Base-by-base conservation (phyloP, 1,284 basidiomycete species). In the Ganoderma sinense region DNA sequence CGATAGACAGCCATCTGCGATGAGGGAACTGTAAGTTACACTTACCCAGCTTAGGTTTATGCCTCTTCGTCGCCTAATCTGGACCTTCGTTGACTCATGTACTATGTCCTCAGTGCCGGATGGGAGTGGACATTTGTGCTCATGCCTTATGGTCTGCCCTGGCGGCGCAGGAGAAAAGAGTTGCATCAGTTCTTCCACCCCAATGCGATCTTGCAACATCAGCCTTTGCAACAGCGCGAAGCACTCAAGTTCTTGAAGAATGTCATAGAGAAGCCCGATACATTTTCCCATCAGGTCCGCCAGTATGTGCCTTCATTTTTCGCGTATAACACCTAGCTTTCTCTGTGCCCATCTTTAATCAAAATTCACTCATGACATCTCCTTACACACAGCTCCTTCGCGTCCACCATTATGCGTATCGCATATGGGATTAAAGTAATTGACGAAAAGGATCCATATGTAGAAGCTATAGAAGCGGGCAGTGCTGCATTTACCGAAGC, bases 21-120 rank as follows among this genome's bases (percentile, higher is more conserved):
- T 72, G 36, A 67, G 65, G 3, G 59, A 71, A 26, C 36, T 73
- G 72, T 73, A 36, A 20, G 72, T 68, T 2, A 60, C 41, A 16
- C 31, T 33, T 13, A 39, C 20, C 43, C 26, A 14, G 20, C 43
- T 29, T 16, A 45, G n/a, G n/a, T n/a, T n/a, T n/a, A n/a, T n/a
- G 0, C 11, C 39, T 43, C 61, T 33, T 13, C n/a, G 29, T 2
- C 4, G 4, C n/a, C n/a, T n/a, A n/a, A n/a, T n/a, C 8, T 31
- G 26, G 16, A 58, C 13, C 55, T 31, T 58, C 31, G 55, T 7
- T 36, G 29, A 20, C 55, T 20, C 20, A 36, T 40, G 6, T 5
- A n/a, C 26, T 0, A n/a, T 40, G 3, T 36, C n/a, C 36, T n/a
- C 4, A 60, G 58, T 13, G n/a, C 58, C 4, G 58, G 58, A 0